A percentile compares a stretch with the other conserved stretches of the same genome.
These are phyloP conservation scores for Colletotrichum sp. DNA, from an alignment of 2,329 filamentous ascomycete species.

Conservation along the genomic window DNA sequence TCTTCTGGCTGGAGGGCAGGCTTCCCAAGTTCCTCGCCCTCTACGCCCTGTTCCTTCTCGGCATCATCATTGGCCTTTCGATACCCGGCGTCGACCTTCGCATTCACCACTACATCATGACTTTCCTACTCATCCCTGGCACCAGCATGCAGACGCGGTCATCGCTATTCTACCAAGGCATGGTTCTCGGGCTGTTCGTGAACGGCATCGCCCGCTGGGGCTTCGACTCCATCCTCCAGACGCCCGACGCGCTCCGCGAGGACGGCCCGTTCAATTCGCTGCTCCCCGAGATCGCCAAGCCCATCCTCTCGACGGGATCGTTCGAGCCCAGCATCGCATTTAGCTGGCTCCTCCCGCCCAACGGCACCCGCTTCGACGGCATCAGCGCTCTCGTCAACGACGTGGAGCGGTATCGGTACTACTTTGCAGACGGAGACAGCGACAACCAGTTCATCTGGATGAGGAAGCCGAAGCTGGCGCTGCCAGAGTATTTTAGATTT, in stretches of 20 bases:
- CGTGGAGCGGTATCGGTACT: constrained; percentile 79
- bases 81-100: constrained; percentile 82
- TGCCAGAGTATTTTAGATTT: constrained; percentile 17
- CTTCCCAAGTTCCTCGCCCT: constrained; percentile 79
- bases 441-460: constrained; percentile 7
- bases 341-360: constrained; percentile 47
- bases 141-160: constrained; percentile 89
- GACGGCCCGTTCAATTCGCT: constrained; percentile 67
- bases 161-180: constrained; percentile 84
- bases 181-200: constrained; percentile 89
- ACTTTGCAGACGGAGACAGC: constrained; percentile 59
- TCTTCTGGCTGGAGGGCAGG: constrained; percentile 83
- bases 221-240: constrained; percentile 88
- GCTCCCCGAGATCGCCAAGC: constrained; percentile 59
- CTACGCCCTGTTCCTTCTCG: constrained; percentile 72
- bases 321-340: constrained; percentile 71
- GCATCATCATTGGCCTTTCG: constrained; percentile 71
- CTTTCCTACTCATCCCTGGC: constrained; percentile 83
- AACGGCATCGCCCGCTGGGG: constrained; percentile 95
- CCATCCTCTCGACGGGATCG: constrained; percentile 44
- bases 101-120: constrained; percentile 95
- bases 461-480: constrained; percentile 1
- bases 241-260: constrained; percentile 71
- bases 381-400: constrained; percentile 85
- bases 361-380: constrained; percentile 65